Percentiles rank a stretch among this genome's conserved stretches.
Conservation (phyloP, 768 basidiomycete species). For the Naematelia aurantialba region DNA sequence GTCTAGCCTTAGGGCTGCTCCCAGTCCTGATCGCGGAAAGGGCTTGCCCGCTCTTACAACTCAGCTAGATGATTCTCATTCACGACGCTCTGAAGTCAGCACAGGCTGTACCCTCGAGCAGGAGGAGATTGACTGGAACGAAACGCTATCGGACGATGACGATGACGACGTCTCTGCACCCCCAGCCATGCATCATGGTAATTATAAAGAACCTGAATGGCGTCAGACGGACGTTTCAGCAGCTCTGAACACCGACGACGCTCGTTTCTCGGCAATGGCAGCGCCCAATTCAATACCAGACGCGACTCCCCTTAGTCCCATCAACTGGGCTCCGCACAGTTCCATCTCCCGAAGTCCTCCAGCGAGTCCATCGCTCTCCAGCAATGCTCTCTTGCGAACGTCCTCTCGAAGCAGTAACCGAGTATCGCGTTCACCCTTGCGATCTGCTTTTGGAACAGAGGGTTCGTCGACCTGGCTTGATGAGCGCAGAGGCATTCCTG, state of each 20-base stretch:
- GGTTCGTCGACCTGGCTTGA: conserved; percentile 4
- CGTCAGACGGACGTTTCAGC: conserved; percentile 7
- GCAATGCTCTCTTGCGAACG: conserved; percentile 4
- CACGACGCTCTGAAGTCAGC: conserved; percentile 22
- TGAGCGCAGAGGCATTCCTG: neutral
- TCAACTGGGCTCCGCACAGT: neutral
- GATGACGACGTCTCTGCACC: conserved; percentile 18
- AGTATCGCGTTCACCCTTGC: conserved; percentile 4
- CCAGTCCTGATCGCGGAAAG: conserved; percentile 24
- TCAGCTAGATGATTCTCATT: conserved; percentile 3
- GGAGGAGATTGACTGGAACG: conserved; percentile 45
- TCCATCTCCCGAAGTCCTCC: neutral
- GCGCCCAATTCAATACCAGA: conserved; percentile 33
- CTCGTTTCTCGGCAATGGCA: conserved; percentile 14
- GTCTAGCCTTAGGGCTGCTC: conserved; percentile 9
- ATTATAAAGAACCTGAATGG: no score
- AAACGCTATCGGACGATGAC: conserved; percentile 39
- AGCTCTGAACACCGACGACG: conserved; percentile 1
- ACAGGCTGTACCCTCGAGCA: conserved; percentile 13
- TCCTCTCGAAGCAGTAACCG: conserved; percentile 4
- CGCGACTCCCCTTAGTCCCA: conserved; percentile 15
- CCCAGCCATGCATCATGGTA: conserved; percentile 5
- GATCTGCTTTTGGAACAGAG: conserved; percentile 4
- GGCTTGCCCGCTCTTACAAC: conserved; percentile 11
- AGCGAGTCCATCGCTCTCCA: conserved; percentile 8